These are phyloP conservation scores for Cryptosporidium baileyi DNA, from an alignment of 169 alveolate species.

Conservation along the genomic window DNA sequence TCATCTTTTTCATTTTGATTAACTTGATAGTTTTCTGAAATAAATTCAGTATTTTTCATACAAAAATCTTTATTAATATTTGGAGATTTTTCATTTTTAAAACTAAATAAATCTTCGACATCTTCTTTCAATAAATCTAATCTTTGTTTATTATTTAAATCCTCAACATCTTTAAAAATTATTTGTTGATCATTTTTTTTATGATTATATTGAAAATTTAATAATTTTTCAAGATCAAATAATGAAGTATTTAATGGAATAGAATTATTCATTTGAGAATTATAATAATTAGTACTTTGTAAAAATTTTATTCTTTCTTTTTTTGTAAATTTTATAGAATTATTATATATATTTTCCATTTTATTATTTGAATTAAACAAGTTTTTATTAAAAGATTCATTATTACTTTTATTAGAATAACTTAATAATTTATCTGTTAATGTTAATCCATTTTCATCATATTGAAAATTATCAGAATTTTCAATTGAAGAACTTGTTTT, in stretches of 20 bases:
- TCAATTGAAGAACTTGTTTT: no score
- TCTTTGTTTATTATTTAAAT: not conserved
- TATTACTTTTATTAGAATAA: not conserved
- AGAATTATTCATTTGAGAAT: not conserved
- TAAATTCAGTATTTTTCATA: no score
- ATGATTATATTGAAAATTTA: not conserved
- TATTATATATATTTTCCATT: not conserved
- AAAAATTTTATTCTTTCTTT: constrained; percentile 21
- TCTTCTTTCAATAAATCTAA: constrained; percentile 11
- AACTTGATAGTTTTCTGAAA: no score
- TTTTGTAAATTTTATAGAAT: not conserved
- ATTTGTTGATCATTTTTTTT: not conserved
- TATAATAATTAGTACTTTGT: constrained; percentile 7
- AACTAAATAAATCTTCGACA: constrained; percentile 17
- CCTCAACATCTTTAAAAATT: not conserved
- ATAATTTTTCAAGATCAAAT: constrained; percentile 9
- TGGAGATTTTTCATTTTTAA: not conserved
- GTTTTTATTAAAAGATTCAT: not conserved
- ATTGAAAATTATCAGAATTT: no score
- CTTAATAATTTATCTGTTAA: not conserved
- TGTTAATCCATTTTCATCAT: no score
- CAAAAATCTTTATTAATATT: no score
- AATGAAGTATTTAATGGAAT: constrained; percentile 52
- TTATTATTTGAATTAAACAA: not conserved
- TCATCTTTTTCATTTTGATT: not conserved